Evolutionary conservation across 2,329 filamentous ascomycete species (phyloP), one percentile per base, ranked within the genome.

Genomic region (Cyclaneusma minus): DNA sequence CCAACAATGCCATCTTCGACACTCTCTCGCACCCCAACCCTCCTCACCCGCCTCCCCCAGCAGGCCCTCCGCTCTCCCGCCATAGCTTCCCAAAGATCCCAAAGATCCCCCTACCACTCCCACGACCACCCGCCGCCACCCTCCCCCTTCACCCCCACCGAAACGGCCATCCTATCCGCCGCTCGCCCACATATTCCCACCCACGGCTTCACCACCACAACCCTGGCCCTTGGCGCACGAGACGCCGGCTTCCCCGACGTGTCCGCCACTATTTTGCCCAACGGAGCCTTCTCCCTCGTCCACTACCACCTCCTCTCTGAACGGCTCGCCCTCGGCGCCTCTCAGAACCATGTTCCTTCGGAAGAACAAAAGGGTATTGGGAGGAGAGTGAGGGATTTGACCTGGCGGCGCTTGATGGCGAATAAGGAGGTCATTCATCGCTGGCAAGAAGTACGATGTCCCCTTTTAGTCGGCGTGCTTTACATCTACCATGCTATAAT

Each of bases 161-260:
- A 94, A 58, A 58, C 63, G 22, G 57, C 68, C 30, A 91, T 95
- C 47, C 78, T 98, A 35, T 64, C 76, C 23, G 71, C 83, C n/a
- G 78, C 85, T 11, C 69, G 89, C 41, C 48, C 55, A 16, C 79
- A 92, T 49, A 72, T 95, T 7, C 83, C 84, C 11, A 51, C 64
- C 26, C 67, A 83, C 48, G 89, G 89, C 47, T 98, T 95, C 62
- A 81, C 82, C 0, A 56, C 62, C 25, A 61, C 68, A 12, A 62
- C 85, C 1, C 63, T 98, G 7, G 66, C 68, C 22, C 65, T 79
- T 13, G 89, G 87, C 34, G 82, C 82, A 33, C 72, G 72, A 43
- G 83, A 93, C 43, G 72, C 75, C 11, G 84, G 85, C 22, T 93
- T 87, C 49, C 71, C 83, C 27, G 81, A 89, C 46, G 83, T 87